Conservation (phyloP, 192 early-diverging fungal species). For the Linnemannia schmuckeri region DNA sequence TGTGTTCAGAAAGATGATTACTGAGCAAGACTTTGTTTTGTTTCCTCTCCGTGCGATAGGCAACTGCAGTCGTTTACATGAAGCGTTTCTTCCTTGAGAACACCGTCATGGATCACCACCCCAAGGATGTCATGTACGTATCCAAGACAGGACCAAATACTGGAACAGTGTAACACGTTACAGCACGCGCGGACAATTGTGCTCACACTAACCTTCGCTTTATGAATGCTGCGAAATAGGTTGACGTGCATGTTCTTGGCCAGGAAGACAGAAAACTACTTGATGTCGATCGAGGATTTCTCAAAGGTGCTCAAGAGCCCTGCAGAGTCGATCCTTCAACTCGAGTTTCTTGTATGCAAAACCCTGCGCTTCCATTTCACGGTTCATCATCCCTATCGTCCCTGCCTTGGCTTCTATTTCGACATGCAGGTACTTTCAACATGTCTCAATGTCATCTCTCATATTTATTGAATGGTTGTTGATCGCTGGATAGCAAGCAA, state of each 20-base stretch:
- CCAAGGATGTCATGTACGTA: slow-evolving; percentile 77
- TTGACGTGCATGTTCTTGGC: slow-evolving; percentile 83
- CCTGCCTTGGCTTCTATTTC: slow-evolving; percentile 78
- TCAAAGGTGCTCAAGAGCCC: slow-evolving; percentile 61
- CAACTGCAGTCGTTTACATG: slow-evolving; percentile 84
- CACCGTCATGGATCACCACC: slow-evolving; percentile 85
- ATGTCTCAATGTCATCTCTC: no score
- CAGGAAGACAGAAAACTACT: slow-evolving; percentile 80
- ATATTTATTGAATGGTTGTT: neutral
- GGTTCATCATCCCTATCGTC: slow-evolving; percentile 79
- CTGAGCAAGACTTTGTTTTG: neutral
- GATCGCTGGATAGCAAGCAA: neutral
- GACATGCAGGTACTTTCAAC: slow-evolving; percentile 72
- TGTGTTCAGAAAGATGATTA: neutral
- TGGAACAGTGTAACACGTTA: neutral
- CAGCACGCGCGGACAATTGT: neutral
- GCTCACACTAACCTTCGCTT: neutral
- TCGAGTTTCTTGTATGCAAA: slow-evolving; percentile 62
- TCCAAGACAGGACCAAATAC: neutral
- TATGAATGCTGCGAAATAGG: slow-evolving; percentile 22
- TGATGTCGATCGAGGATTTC: slow-evolving; percentile 83
- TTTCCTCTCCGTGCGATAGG: slow-evolving; percentile 61
- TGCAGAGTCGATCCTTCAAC: slow-evolving; percentile 65
- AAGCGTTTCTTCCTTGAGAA: slow-evolving; percentile 87
- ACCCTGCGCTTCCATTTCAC: slow-evolving; percentile 82